These are phyloP conservation scores for Pyrenochaeta sp. DNA, from an alignment of 2,329 filamentous ascomycete species.

Conservation along the genomic window DNA sequence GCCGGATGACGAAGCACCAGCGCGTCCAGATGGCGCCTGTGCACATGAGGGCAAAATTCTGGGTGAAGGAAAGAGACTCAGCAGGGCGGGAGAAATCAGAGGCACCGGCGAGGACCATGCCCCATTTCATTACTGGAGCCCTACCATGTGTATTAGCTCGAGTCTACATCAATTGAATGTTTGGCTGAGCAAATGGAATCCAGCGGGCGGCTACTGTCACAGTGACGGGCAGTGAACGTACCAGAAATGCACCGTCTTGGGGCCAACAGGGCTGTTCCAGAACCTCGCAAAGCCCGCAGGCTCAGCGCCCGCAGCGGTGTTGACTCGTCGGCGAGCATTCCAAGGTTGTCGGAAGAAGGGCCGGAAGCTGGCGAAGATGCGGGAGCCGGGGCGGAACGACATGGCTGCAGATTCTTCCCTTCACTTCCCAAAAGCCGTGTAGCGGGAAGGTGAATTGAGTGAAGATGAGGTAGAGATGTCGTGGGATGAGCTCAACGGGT, in stretches of 20 bases:
- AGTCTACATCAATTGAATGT: no score
- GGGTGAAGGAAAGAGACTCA: slow-evolving; percentile 89
- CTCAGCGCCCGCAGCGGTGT: slow-evolving; percentile 67
- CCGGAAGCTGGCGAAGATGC: slow-evolving; percentile 64
- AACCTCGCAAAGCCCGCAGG: slow-evolving; percentile 74
- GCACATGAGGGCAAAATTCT: slow-evolving; percentile 88
- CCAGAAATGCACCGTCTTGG: slow-evolving; percentile 96
- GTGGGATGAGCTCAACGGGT: slow-evolving; percentile 6
- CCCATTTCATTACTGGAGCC: slow-evolving; percentile 97
- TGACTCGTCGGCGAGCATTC: slow-evolving; percentile 70
- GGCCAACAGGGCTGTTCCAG: slow-evolving; percentile 60
- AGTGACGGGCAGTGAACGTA: slow-evolving; percentile 51
- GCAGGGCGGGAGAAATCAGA: slow-evolving; percentile 91
- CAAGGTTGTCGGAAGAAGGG: slow-evolving; percentile 58
- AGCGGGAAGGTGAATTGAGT: slow-evolving; percentile 30
- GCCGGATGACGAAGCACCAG: slow-evolving; percentile 98
- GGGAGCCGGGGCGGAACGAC: slow-evolving; percentile 66
- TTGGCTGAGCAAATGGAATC: no score
- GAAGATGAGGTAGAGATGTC: slow-evolving; percentile 48
- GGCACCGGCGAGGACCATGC: slow-evolving; percentile 88
- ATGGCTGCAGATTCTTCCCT: slow-evolving; percentile 49
- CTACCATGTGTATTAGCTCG: slow-evolving; percentile 53
- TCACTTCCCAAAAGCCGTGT: background rate
- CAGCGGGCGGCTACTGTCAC: no score
- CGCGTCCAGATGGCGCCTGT: slow-evolving; percentile 98